These are phyloP conservation scores for Colletotrichum scovillei DNA, from an alignment of 2,329 filamentous ascomycete species.

Conservation along the genomic window DNA sequence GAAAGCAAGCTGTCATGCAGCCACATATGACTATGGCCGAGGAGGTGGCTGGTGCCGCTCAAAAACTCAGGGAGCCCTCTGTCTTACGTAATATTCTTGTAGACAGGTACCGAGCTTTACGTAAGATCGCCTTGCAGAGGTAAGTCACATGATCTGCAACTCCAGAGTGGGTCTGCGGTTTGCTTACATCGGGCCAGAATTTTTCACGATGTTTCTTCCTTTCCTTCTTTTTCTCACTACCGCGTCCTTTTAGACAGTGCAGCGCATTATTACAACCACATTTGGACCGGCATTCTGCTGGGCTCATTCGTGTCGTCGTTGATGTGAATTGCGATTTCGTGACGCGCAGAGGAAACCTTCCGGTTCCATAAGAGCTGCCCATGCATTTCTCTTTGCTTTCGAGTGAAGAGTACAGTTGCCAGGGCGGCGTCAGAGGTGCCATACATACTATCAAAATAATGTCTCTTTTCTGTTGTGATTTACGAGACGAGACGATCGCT, in stretches of 20 bases:
- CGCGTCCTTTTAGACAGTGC: slow-evolving; percentile 90
- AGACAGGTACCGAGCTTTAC: neutral
- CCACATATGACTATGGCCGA: neutral
- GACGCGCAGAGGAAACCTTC: slow-evolving; percentile 56
- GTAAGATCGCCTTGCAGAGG: neutral
- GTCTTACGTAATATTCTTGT: too few relatives aligned
- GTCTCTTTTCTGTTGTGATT: neutral
- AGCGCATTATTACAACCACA: slow-evolving; percentile 73
- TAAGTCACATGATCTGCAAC: slow-evolving; percentile 30
- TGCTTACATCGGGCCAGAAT: slow-evolving; percentile 34
- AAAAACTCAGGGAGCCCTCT: neutral
- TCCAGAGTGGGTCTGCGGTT: neutral
- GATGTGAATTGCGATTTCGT: slow-evolving; percentile 66
- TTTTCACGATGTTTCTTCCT: slow-evolving; percentile 43
- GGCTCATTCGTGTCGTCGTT: slow-evolving; percentile 64
- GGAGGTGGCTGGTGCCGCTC: too few relatives aligned
- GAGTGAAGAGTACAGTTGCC: slow-evolving; percentile 58
- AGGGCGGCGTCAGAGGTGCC: slow-evolving; percentile 88
- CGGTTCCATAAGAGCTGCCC: slow-evolving; percentile 80
- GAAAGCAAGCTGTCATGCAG: neutral
- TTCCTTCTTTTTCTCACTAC: slow-evolving; percentile 59
- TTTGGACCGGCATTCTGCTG: slow-evolving; percentile 76
- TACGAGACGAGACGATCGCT: neutral
- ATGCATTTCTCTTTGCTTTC: slow-evolving; percentile 52
- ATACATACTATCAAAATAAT: slow-evolving; percentile 61